phyloP scores from a whole-genome alignment of 768 basidiomycete genomes.

The Kwoniella europaea region DNA sequence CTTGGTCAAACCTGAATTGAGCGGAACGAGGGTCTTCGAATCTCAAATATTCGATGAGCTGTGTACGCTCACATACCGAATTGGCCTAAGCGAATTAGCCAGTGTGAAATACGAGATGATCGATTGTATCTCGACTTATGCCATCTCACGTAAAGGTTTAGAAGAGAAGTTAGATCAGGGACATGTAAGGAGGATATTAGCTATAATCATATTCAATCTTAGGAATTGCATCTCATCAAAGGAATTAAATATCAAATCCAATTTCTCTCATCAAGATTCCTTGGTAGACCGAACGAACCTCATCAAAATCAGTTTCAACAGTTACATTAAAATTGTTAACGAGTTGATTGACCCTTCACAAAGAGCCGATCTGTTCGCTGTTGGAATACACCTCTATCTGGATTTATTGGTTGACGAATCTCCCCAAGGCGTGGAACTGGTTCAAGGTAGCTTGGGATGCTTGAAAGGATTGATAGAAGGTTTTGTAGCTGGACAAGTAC shows the following conservation, averaged over 20 bases:
- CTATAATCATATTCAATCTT: constrained; percentile 78
- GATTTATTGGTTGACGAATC: constrained; percentile 88
- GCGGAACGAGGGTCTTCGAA: constrained; percentile 79
- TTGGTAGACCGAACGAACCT: constrained; percentile 68
- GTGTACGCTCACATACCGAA: constrained; percentile 80
- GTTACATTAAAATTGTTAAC: constrained; percentile 66
- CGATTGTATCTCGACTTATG: constrained; percentile 70
- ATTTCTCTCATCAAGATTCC: constrained; percentile 61
- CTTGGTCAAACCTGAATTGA: constrained; percentile 78
- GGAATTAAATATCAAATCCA: constrained; percentile 22
- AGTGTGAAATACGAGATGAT: constrained; percentile 73
- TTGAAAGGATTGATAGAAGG: constrained; percentile 74
- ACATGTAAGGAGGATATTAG: constrained; percentile 47
- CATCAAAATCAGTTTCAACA: constrained; percentile 68
- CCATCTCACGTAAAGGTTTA: constrained; percentile 48
- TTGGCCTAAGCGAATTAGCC: constrained; percentile 84
- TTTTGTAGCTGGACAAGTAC: constrained; percentile 56
- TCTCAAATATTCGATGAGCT: constrained; percentile 88
- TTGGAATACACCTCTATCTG: constrained; percentile 77
- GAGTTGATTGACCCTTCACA: constrained; percentile 65
- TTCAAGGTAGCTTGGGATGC: constrained; percentile 77
- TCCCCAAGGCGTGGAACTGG: constrained; percentile 71
- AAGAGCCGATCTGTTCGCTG: constrained; percentile 76
- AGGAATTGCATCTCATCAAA: constrained; percentile 70
- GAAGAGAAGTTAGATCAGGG: constrained; percentile 34